These are phyloP conservation scores for Pyrenula aspistea DNA, from an alignment of 495 filamentous ascomycete species.

Conservation along the genomic window DNA sequence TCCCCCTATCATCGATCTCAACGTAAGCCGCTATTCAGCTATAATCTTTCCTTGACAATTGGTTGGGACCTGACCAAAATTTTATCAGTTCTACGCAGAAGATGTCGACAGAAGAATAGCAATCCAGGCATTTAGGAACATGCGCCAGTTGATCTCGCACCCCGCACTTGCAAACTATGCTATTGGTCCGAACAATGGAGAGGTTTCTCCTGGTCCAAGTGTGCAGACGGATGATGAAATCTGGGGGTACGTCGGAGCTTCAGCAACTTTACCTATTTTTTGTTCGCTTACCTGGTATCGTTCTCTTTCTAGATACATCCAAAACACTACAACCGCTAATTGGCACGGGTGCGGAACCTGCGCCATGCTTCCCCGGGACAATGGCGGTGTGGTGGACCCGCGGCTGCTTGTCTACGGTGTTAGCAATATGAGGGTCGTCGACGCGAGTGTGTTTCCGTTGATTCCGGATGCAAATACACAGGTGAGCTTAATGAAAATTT, in stretches of 20 bases:
- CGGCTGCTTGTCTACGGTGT: constrained; percentile 37
- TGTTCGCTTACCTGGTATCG: too few species aligned
- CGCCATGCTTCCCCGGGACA: constrained; percentile 40
- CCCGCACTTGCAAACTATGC: background rate
- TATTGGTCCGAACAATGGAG: background rate
- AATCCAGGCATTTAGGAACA: background rate
- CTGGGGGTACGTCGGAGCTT: too few species aligned
- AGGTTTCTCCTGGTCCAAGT: background rate
- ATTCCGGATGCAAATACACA: constrained; percentile 34
- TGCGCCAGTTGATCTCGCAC: background rate
- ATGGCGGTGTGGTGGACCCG: constrained; percentile 35
- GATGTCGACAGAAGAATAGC: background rate
- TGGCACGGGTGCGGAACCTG: too few species aligned
- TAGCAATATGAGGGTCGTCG: constrained; percentile 32
- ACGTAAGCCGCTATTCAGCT: background rate
- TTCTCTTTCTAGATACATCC: too few species aligned
- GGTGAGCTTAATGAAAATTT: too few species aligned
- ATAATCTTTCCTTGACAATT: background rate
- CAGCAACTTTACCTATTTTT: too few species aligned
- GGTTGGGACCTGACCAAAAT: background rate
- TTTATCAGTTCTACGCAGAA: background rate
- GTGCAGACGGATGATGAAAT: constrained; percentile 15
- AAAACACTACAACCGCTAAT: too few species aligned
- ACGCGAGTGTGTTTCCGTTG: constrained; percentile 44
- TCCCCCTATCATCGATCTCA: background rate